Percentiles rank a stretch among this genome's conserved stretches.
phyloP scores from a whole-genome alignment of 2,329 filamentous ascomycete genomes.

The Clarireedia monteithiana region DNA sequence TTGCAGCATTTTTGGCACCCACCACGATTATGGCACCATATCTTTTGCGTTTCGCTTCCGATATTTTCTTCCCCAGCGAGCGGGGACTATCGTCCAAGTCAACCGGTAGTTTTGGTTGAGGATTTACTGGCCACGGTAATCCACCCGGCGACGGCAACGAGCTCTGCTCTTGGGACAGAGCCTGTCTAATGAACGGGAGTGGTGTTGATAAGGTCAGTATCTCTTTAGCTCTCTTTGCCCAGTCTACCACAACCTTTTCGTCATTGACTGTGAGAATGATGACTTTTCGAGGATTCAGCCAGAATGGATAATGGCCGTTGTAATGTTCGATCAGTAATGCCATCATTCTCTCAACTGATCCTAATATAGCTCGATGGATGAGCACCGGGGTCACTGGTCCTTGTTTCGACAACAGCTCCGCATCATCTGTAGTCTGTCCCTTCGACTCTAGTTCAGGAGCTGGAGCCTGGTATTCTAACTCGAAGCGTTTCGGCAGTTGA shows the following conservation, averaged over 20 bases:
- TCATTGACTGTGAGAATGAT: conserved; percentile 67
- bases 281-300: conserved; percentile 75
- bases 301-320: conserved; percentile 75
- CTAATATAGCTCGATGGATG: conserved; percentile 77
- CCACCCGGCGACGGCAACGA: background rate
- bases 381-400: conserved; percentile 66
- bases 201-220: background rate
- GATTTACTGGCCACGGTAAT: conserved; percentile 18
- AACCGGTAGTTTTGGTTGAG: conserved; percentile 41
- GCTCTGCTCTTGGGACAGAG: background rate
- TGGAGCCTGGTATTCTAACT: conserved; percentile 64
- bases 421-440: conserved; percentile 43
- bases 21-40: conserved; percentile 70
- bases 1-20: conserved; percentile 56
- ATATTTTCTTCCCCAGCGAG: conserved; percentile 60
- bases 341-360: conserved; percentile 78
- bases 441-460: conserved; percentile 52
- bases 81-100: conserved; percentile 61
- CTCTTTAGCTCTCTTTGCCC: conserved; percentile 17
- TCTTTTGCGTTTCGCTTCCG: conserved; percentile 61
- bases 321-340: conserved; percentile 80
- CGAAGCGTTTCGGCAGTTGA: conserved; percentile 77
- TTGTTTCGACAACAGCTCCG: conserved; percentile 39
- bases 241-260: conserved; percentile 29
- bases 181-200: background rate